Evolutionary conservation across 345 rosid species (phyloP), one percentile per base, ranked within the genome.

Genomic region (Eucalyptus sideroxylon): DNA sequence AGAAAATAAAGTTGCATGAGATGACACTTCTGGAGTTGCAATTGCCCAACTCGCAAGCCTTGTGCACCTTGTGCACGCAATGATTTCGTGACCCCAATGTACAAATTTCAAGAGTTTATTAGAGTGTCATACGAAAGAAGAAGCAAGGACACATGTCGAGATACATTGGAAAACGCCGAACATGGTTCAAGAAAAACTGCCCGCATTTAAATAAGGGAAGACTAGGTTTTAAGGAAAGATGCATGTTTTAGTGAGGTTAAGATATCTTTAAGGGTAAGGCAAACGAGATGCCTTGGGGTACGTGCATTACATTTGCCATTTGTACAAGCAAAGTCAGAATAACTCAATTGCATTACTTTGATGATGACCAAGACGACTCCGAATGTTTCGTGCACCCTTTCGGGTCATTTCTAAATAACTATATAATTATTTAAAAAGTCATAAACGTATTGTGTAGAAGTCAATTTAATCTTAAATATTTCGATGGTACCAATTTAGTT

Each of bases 361-460:
- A 37, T 69, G 19, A 34, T 19, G 9, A 37, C 27, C 5, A 77
- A 40, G 83, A 37, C 81, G 0, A 1, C 27, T 4, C 83, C 24
- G 8, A 19, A 37, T 11, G 83, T 11, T 77, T 37, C 30, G 27
- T 21, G 47, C 83, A 19, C 47, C 27, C 83, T 37, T 37, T 37
- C 6, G 47, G 27, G 47, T 37, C 47, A 12, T 37, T 37, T 44
- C 45, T 37, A 11, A 72, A 72, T 72, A 37, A 37, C 27, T 11
- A 10, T 11, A 21, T 21, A 24, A 56, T 56, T 10, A 56, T 24
- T 56, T 56, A 10, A 24, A 56, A 56, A 24, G 30, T 56, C 30
- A 10, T 2, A 4, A 10, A 24, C 6, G 6, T 56, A 56, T 56
- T 24, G 1, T 56, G 0, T 2, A 56, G 0, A 0, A 0, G 6